Evolutionary conservation across 73 alveolate species (phyloP).

Genomic region (Paramecium primaurelia): DNA sequence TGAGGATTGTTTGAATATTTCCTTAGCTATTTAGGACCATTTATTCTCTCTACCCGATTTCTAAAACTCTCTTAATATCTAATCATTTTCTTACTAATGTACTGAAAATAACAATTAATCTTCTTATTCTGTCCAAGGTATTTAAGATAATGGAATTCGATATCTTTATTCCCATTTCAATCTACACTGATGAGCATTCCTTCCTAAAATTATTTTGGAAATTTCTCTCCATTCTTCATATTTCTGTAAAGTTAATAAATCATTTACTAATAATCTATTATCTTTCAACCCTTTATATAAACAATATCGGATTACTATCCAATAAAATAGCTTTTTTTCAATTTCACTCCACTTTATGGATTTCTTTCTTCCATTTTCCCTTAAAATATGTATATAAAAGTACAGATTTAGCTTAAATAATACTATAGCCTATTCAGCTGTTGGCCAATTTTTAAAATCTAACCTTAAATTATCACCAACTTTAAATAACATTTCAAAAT

Average conservation of each 20-base stretch:
- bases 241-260: neutral
- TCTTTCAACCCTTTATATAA: neutral
- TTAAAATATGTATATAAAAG: neutral
- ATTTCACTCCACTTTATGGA: constrained; percentile 23
- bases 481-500: neutral
- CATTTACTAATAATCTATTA: neutral
- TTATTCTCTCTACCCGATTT: constrained; percentile 14
- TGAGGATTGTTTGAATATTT: neutral
- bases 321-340: constrained; percentile 33
- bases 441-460: constrained; percentile 8
- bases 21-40: constrained; percentile 28
- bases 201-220: neutral
- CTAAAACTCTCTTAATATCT: neutral
- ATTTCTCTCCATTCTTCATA: constrained; percentile 42
- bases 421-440: neutral
- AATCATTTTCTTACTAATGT: neutral
- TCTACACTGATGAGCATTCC: constrained; percentile 43
- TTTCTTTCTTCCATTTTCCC: neutral
- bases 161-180: constrained; percentile 47
- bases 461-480: neutral
- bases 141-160: constrained; percentile 1
- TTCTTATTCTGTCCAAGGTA: constrained; percentile 36
- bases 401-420: neutral
- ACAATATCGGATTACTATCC: constrained; percentile 45
- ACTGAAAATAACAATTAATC: neutral